Evolutionary conservation across 2,329 filamentous ascomycete species (phyloP).

Genomic region (Pyrenophora teres): DNA sequence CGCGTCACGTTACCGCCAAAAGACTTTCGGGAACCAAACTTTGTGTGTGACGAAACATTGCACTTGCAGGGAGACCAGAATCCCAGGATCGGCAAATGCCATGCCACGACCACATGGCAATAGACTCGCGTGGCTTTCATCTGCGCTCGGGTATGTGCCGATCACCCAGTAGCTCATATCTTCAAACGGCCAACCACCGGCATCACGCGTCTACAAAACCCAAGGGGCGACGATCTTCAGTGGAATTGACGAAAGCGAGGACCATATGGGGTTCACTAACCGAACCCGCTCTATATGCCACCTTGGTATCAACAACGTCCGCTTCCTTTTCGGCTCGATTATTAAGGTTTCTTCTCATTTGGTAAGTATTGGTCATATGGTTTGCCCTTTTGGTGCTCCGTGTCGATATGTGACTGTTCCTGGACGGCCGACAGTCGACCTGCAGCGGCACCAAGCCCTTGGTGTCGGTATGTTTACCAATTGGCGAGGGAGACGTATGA

Average conservation of each 20-base stretch:
- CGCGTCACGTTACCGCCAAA: neutral
- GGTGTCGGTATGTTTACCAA: neutral
- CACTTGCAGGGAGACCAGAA: neutral
- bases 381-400: neutral
- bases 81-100: neutral
- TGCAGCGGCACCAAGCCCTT: neutral
- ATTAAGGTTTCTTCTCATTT: neutral
- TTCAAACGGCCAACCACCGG: conserved; percentile 7
- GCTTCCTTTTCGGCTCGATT: neutral
- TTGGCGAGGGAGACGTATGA: neutral
- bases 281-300: neutral
- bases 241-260: neutral
- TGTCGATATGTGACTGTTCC: neutral
- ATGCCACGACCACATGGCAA: neutral
- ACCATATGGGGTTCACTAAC: neutral
- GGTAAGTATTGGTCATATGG: neutral
- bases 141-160: neutral
- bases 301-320: neutral
- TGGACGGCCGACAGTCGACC: neutral
- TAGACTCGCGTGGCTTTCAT: neutral
- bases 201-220: conserved; percentile 1
- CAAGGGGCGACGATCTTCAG: conserved; percentile 5
- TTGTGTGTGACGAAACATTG: neutral
- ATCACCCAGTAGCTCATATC: conserved; percentile 3
- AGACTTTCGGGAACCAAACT: conserved; percentile 5